phyloP scores from a whole-genome alignment of 2,329 filamentous ascomycete genomes.

The Xylaria multiplex region DNA sequence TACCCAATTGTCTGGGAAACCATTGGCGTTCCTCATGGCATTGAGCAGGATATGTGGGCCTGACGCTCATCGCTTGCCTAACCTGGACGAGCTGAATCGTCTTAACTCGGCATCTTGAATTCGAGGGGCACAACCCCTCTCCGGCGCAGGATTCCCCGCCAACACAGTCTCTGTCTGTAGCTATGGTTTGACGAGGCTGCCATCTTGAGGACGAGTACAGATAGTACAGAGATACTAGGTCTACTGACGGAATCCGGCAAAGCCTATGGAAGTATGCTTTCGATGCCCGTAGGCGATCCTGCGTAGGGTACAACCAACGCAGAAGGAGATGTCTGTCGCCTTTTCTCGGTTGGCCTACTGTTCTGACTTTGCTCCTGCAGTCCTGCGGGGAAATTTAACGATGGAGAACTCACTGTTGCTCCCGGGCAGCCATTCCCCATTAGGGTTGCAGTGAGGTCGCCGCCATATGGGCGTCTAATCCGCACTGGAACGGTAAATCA shows the following conservation, averaged over 20 bases:
- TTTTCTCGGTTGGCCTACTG: slow-evolving; percentile 35
- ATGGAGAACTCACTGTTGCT: slow-evolving; percentile 23
- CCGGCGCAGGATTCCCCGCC: slow-evolving; percentile 55
- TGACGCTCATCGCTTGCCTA: slow-evolving; percentile 52
- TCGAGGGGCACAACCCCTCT: slow-evolving; percentile 57
- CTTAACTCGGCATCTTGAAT: slow-evolving; percentile 56
- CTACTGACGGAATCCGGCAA: slow-evolving; percentile 6
- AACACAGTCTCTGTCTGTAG: slow-evolving; percentile 52
- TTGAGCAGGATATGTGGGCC: slow-evolving; percentile 56
- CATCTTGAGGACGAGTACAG: slow-evolving; percentile 12
- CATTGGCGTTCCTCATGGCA: slow-evolving; percentile 43
- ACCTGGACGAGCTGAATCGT: slow-evolving; percentile 52
- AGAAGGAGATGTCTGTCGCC: slow-evolving; percentile 35
- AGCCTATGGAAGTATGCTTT: slow-evolving; percentile 33
- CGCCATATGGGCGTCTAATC: slow-evolving; percentile 29
- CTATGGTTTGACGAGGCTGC: slow-evolving; percentile 13
- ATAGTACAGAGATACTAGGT: not conserved
- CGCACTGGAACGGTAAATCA: slow-evolving; percentile 21
- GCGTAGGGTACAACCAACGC: slow-evolving; percentile 32
- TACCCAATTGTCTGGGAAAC: slow-evolving; percentile 49
- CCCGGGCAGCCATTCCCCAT: slow-evolving; percentile 28
- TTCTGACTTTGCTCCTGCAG: slow-evolving; percentile 26
- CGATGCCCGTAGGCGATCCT: slow-evolving; percentile 28
- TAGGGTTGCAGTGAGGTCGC: slow-evolving; percentile 20
- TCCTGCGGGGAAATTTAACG: slow-evolving; percentile 19